Evolutionary conservation across 2,329 filamentous ascomycete species (phyloP).

Genomic region (Trichoderma arundinaceum): DNA sequence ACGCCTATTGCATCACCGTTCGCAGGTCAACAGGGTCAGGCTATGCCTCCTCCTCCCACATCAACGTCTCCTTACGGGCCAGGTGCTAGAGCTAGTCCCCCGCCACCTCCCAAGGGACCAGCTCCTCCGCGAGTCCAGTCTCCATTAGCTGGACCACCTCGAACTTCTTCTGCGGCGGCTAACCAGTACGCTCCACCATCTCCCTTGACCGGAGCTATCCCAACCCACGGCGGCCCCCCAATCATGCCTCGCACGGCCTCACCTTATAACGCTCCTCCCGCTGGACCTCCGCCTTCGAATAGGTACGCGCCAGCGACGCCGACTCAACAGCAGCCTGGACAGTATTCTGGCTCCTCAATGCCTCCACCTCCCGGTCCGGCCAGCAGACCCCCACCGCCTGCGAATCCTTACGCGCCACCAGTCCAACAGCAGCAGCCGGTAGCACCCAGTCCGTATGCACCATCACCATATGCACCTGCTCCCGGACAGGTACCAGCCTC

Average conservation of each 20-base stretch:
- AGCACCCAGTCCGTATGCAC: slow-evolving; percentile 44
- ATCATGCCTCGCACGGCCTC: slow-evolving; percentile 76
- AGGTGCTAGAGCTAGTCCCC: slow-evolving; percentile 70
- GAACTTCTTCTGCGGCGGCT: slow-evolving; percentile 69
- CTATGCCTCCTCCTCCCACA: slow-evolving; percentile 59
- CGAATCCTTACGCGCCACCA: slow-evolving; percentile 51
- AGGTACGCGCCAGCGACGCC: slow-evolving; percentile 75
- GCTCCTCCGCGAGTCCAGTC: slow-evolving; percentile 74
- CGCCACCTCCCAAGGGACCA: slow-evolving; percentile 81
- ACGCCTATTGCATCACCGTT: slow-evolving; percentile 78
- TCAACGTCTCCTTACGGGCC: slow-evolving; percentile 59
- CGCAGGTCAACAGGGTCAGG: slow-evolving; percentile 63
- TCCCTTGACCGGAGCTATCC: slow-evolving; percentile 68
- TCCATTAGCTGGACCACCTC: slow-evolving; percentile 63
- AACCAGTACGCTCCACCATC: slow-evolving; percentile 56
- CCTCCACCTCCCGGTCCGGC: slow-evolving; percentile 50
- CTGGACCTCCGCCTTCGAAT: slow-evolving; percentile 70
- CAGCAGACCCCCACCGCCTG: slow-evolving; percentile 50
- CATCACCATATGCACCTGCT: slow-evolving; percentile 47
- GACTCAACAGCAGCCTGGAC: slow-evolving; percentile 57
- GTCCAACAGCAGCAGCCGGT: slow-evolving; percentile 51
- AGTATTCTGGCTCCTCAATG: slow-evolving; percentile 47
- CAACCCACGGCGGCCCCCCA: slow-evolving; percentile 60
- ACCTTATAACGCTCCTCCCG: slow-evolving; percentile 82
- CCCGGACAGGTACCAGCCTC: slow-evolving; percentile 53